These are phyloP conservation scores for Colletotrichum falcatum DNA, from an alignment of 2,329 filamentous ascomycete genomes.

Conservation along the genomic window DNA sequence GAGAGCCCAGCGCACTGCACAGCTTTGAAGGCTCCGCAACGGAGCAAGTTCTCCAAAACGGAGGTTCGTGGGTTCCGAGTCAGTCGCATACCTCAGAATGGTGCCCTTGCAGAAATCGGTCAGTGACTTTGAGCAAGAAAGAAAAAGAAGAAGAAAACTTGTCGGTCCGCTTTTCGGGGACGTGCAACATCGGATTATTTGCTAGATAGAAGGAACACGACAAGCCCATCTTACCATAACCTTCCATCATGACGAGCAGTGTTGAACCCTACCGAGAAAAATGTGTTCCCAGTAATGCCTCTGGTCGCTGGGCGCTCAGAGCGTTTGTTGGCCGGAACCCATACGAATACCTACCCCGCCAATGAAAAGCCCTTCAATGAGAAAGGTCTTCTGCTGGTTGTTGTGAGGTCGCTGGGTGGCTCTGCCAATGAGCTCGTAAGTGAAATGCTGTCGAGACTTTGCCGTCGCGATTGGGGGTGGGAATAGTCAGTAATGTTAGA, in stretches of 20 bases:
- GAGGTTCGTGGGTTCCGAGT: constrained; percentile 20
- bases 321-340: constrained; percentile 16
- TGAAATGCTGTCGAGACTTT: neutral
- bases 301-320: neutral
- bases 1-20: constrained; percentile 1
- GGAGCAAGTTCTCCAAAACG: constrained; percentile 15
- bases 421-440: neutral
- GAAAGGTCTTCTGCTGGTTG: neutral
- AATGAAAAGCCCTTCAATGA: neutral
- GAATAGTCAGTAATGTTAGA: neutral
- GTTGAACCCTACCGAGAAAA: neutral
- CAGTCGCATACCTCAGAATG: constrained; percentile 16
- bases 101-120: constrained; percentile 19
- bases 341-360: neutral
- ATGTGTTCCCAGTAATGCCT: neutral
- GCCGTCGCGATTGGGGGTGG: neutral
- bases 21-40: neutral
- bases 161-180: constrained; percentile 4
- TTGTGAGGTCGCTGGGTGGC: neutral
- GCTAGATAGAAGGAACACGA: neutral
- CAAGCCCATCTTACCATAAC: neutral
- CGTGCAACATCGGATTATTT: constrained; percentile 6
- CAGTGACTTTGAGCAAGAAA: constrained; percentile 12
- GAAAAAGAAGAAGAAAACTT: neutral
- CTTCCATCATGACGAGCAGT: neutral